phyloP scores from a whole-genome alignment of 345 rosid species.

The Lumnitzera littorea region DNA sequence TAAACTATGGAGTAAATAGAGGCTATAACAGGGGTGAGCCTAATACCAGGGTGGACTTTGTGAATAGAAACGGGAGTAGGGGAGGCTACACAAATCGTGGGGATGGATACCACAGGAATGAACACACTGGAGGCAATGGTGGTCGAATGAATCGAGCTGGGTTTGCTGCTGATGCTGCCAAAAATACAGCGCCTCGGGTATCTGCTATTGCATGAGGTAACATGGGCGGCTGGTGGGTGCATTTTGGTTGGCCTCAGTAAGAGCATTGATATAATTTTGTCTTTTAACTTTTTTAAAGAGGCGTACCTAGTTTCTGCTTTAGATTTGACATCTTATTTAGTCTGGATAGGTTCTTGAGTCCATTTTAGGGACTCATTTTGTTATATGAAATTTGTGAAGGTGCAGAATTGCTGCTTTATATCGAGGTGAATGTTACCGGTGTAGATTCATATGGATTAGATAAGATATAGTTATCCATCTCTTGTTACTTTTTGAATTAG shows the following conservation, averaged over 20 bases:
- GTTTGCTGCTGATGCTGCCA: constrained; percentile 23
- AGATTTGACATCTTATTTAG: too few relatives aligned
- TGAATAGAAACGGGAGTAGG: constrained; percentile 48
- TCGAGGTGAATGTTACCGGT: too few relatives aligned
- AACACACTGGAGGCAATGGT: constrained; percentile 27
- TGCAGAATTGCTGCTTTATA: too few relatives aligned
- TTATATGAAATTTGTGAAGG: too few relatives aligned
- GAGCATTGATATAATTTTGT: background rate
- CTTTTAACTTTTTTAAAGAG: background rate
- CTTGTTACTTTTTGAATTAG: too few relatives aligned
- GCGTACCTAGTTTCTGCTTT: constrained; percentile 7
- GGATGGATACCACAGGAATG: constrained; percentile 49
- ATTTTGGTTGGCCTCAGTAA: background rate
- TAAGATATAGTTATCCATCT: too few relatives aligned
- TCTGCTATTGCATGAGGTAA: constrained; percentile 47
- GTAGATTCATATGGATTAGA: too few relatives aligned
- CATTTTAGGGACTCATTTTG: too few relatives aligned
- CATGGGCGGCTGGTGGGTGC: background rate
- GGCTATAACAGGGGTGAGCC: constrained; percentile 54
- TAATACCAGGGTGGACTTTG: constrained; percentile 48
- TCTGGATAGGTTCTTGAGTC: too few relatives aligned
- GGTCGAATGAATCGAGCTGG: constrained; percentile 41
- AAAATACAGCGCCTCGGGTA: constrained; percentile 33
- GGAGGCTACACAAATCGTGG: constrained; percentile 67
- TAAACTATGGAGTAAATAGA: constrained; percentile 60